Percentiles rank a stretch among this genome's conserved stretches.
phyloP scores from a whole-genome alignment of 169 alveolate genomes.

The Cryptosporidium meleagridis region DNA sequence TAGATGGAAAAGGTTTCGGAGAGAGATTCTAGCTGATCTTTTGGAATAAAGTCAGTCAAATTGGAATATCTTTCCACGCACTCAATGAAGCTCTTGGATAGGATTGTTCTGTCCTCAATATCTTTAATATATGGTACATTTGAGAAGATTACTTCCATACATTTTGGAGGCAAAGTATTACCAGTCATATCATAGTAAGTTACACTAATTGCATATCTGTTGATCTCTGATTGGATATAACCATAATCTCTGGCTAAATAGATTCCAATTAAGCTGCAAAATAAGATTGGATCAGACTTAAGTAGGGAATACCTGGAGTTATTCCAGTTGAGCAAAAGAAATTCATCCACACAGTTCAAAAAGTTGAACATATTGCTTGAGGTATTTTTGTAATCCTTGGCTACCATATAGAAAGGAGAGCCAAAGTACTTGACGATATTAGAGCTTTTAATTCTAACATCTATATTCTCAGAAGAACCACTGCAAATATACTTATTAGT shows the following conservation, averaged over 20 bases:
- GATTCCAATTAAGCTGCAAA: slow-evolving; percentile 20
- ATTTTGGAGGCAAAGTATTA: slow-evolving; percentile 9
- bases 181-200: slow-evolving; percentile 42
- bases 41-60: slow-evolving; percentile 14
- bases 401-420: background rate
- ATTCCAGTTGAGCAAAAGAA: slow-evolving; percentile 30
- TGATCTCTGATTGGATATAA: slow-evolving; percentile 36
- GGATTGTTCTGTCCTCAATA: slow-evolving; percentile 2
- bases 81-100: slow-evolving; percentile 2
- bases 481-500: slow-evolving; percentile 45
- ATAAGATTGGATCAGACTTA: slow-evolving; percentile 55
- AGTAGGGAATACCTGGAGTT: slow-evolving; percentile 27
- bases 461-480: slow-evolving; percentile 57
- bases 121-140: slow-evolving; percentile 1
- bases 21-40: slow-evolving; percentile 2
- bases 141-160: slow-evolving; percentile 25
- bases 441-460: background rate
- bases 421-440: slow-evolving; percentile 22
- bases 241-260: slow-evolving; percentile 43
- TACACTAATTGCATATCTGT: slow-evolving; percentile 15
- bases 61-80: slow-evolving; percentile 36
- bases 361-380: slow-evolving; percentile 37
- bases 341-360: slow-evolving; percentile 57
- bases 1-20: slow-evolving; percentile 3
- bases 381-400: slow-evolving; percentile 3